Conservation (phyloP, 306 rosid species). For the Quercus alba region DNA sequence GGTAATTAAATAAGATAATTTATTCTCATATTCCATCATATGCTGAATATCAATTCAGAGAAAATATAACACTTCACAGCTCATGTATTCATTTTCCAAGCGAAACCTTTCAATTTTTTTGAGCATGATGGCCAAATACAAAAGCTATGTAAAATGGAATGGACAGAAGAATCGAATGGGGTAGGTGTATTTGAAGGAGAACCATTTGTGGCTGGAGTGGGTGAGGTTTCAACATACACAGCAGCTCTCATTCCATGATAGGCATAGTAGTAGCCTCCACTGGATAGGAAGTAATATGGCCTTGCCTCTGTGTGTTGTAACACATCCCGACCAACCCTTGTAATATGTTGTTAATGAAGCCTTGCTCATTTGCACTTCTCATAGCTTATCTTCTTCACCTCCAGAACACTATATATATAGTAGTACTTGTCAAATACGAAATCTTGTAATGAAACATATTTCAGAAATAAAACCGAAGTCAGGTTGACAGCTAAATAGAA, state of each 20-base stretch:
- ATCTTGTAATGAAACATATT: conserved; percentile 19
- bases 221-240: conserved; percentile 20
- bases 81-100: too few species aligned
- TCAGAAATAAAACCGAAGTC: too few species aligned
- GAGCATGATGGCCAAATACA: not conserved
- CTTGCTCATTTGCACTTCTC: conserved; percentile 52
- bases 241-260: conserved; percentile 56
- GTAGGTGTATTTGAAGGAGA: conserved; percentile 1
- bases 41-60: too few species aligned
- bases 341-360: conserved; percentile 53
- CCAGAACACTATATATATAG: conserved; percentile 48
- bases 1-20: too few species aligned
- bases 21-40: too few species aligned
- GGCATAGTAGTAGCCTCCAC: conserved; percentile 63
- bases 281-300: conserved; percentile 52
- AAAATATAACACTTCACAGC: too few species aligned
- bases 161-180: conserved; percentile 4
- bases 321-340: conserved; percentile 76
- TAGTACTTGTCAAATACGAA: conserved; percentile 60
- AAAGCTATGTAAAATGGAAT: conserved; percentile 24
- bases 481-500: too few species aligned
- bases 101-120: not conserved
- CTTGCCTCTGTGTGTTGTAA: conserved; percentile 43
- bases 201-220: conserved; percentile 1
- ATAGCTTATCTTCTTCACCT: conserved; percentile 64